A percentile compares a stretch with the other conserved stretches of the same genome.
Evolutionary conservation across 192 early-diverging fungal genomes (phyloP).

Genomic region (Cetraspora pellucida): DNA sequence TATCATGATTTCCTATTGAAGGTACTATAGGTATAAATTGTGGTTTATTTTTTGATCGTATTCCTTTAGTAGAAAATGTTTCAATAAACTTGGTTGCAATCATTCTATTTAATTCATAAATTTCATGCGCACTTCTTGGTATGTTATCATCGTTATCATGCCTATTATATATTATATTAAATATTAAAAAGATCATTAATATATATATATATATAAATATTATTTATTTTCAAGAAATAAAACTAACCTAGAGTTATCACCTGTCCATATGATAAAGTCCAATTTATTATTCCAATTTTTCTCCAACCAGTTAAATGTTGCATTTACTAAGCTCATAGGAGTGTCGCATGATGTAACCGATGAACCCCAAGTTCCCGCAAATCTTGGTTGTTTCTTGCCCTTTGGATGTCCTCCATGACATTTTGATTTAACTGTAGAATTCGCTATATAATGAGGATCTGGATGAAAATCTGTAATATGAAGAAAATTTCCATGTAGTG

Average conservation of each 20-base stretch:
- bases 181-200: not conserved
- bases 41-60: constrained; percentile 26
- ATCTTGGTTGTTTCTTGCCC: constrained; percentile 37
- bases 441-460: constrained; percentile 58
- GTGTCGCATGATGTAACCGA: constrained; percentile 66
- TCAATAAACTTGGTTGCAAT: constrained; percentile 49
- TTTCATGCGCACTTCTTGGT: constrained; percentile 66
- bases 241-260: constrained; percentile 68
- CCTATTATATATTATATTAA: constrained; percentile 39
- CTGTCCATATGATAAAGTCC: constrained; percentile 80
- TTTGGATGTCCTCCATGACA: constrained; percentile 55
- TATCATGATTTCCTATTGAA: constrained; percentile 68
- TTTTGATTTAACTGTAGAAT: constrained; percentile 60
- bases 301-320: constrained; percentile 62
- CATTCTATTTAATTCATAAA: constrained; percentile 56
- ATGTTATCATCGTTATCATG: constrained; percentile 69
- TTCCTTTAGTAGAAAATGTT: constrained; percentile 47
- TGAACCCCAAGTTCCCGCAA: constrained; percentile 61
- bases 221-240: not conserved
- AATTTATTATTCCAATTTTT: constrained; percentile 51
- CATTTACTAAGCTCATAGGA: constrained; percentile 57
- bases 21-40: constrained; percentile 54
- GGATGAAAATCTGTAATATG: constrained; percentile 79
- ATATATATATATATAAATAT: not conserved
- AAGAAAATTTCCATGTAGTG: constrained; percentile 60